Evolutionary conservation across 441 rosid genomes (phyloP).

Genomic region (Corymbia citriodora): DNA sequence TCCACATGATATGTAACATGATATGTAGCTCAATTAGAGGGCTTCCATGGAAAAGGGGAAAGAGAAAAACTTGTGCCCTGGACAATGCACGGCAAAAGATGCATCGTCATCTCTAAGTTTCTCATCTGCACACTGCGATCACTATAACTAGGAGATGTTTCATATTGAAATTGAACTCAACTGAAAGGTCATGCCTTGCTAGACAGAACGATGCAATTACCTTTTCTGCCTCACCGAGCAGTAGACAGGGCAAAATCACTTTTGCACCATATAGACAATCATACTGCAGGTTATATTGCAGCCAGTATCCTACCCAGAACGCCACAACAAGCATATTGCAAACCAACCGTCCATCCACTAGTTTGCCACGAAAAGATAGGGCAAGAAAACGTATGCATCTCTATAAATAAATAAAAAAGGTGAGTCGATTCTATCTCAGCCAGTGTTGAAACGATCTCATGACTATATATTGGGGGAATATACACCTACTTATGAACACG

Average conservation of each 20-base stretch:
- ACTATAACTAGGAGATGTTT: background rate
- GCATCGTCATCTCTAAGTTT: background rate
- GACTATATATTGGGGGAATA: background rate
- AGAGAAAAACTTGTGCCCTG: background rate
- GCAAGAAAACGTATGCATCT: background rate
- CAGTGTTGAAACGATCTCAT: background rate
- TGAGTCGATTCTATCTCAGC: background rate
- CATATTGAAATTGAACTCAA: background rate
- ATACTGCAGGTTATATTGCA: background rate
- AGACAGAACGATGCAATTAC: background rate
- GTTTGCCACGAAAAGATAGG: background rate
- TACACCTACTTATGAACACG: background rate
- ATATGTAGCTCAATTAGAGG: background rate
- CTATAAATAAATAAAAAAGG: background rate
- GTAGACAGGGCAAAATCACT: background rate
- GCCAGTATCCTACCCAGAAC: background rate
- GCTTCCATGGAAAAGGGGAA: background rate
- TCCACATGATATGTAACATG: background rate
- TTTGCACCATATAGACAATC: background rate
- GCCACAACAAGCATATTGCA: background rate
- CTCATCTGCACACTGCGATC: background rate
- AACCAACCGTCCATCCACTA: background rate
- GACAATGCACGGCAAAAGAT: background rate
- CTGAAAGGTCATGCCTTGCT: background rate
- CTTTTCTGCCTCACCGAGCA: background rate